phyloP scores from a whole-genome alignment of 805 yeast genomes.

The Spathaspora arborariae region DNA sequence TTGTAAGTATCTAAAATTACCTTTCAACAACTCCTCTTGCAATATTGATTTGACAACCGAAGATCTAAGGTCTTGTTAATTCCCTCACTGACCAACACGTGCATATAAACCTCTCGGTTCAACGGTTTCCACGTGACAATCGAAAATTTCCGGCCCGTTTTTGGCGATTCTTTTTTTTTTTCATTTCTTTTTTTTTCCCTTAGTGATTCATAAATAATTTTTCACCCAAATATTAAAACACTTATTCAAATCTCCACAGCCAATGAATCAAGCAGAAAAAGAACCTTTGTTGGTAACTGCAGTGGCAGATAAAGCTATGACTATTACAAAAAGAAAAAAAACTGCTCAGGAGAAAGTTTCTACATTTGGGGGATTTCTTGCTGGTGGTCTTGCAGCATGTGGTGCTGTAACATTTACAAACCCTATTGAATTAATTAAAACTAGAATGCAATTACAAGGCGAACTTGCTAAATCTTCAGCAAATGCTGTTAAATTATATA shows the following conservation, averaged over 20 bases:
- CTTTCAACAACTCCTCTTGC: too few species aligned
- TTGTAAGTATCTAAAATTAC: too few species aligned
- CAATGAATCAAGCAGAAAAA: not conserved
- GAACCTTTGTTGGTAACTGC: not conserved
- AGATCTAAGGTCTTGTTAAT: not conserved
- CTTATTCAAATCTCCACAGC: not conserved
- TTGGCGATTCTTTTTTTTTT: not conserved
- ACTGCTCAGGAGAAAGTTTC: constrained; percentile 52
- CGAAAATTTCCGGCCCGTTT: not conserved
- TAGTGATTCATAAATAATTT: not conserved
- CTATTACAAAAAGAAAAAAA: constrained; percentile 7
- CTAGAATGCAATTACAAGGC: constrained; percentile 96
- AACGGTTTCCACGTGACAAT: not conserved
- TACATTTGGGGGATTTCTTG: constrained; percentile 75
- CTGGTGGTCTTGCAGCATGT: constrained; percentile 95
- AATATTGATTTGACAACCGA: too few species aligned
- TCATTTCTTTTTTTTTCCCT: not conserved
- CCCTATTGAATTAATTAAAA: constrained; percentile 92
- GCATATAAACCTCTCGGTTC: not conserved
- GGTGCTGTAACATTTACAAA: constrained; percentile 97
- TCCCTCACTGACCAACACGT: not conserved
- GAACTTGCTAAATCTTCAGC: constrained; percentile 60
- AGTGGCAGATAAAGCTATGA: not conserved
- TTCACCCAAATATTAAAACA: not conserved
- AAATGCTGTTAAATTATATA: constrained; percentile 54